Percentiles rank a stretch among this genome's conserved stretches.
These are phyloP conservation scores for Chloris gayana DNA, from an alignment of 176 grass and related monocot species.

Conservation along the genomic window DNA sequence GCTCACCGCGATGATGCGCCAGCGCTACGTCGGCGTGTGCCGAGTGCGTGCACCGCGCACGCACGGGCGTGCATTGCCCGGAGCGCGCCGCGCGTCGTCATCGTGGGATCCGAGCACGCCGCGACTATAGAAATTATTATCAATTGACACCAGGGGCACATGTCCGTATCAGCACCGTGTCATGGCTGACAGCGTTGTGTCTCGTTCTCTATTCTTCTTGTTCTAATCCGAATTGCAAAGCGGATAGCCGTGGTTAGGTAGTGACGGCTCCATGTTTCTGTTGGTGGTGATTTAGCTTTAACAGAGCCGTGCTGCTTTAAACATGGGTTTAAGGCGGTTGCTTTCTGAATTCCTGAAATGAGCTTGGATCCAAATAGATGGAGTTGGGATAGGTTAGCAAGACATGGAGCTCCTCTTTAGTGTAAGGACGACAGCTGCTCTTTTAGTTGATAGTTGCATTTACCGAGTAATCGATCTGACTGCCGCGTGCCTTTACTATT, in stretches of 20 bases:
- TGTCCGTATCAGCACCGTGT: constrained; percentile 19
- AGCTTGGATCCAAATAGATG: background rate
- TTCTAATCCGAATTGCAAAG: background rate
- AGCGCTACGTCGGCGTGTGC: background rate
- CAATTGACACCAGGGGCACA: constrained; percentile 25
- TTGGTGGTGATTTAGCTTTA: background rate
- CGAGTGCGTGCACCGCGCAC: background rate
- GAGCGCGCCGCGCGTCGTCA: background rate
- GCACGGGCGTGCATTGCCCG: background rate
- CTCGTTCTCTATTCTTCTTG: background rate
- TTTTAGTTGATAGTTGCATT: background rate
- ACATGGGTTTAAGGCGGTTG: background rate
- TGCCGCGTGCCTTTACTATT: constrained; percentile 19
- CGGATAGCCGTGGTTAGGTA: constrained; percentile 14
- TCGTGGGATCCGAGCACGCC: constrained; percentile 33
- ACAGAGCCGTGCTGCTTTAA: background rate
- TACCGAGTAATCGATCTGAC: background rate
- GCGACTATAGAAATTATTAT: constrained; percentile 24
- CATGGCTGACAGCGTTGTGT: background rate
- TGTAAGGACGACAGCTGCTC: background rate
- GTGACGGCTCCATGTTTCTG: constrained; percentile 4
- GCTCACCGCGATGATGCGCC: background rate
- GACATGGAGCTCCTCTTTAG: constrained; percentile 12
- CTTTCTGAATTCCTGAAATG: constrained; percentile 1
- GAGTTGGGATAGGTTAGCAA: background rate